These are phyloP conservation scores for Aspergillus egyptiacus DNA, from an alignment of 495 filamentous ascomycete genomes.

Conservation along the genomic window DNA sequence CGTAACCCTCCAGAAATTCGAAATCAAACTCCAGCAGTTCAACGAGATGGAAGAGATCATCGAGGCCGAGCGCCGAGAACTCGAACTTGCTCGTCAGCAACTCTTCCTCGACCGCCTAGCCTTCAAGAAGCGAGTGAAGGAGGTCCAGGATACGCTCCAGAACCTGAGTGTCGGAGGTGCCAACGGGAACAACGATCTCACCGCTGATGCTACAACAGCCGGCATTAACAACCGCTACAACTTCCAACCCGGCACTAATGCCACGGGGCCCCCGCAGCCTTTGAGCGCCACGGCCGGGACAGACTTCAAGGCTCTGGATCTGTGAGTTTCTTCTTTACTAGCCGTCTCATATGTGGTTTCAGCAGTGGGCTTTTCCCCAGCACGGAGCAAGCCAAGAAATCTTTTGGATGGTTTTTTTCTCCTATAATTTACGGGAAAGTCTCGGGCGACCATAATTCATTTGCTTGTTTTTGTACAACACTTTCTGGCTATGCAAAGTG, in stretches of 20 bases:
- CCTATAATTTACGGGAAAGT: conserved; percentile 25
- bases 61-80: conserved; percentile 84
- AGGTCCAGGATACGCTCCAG: conserved; percentile 72
- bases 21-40: conserved; percentile 86
- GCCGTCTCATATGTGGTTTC: background rate
- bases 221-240: conserved; percentile 52
- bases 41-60: conserved; percentile 89
- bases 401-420: conserved; percentile 9
- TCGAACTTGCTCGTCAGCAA: conserved; percentile 85
- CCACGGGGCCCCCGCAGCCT: conserved; percentile 50
- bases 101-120: conserved; percentile 85
- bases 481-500: conserved; percentile 6
- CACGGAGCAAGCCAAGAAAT: conserved; percentile 1
- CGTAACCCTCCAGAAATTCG: conserved; percentile 73
- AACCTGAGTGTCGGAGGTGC: conserved; percentile 52
- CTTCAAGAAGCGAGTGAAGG: conserved; percentile 79
- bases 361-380: no score
- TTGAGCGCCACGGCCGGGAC: conserved; percentile 55
- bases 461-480: conserved; percentile 27
- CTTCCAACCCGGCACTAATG: conserved; percentile 48
- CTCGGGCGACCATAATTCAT: conserved; percentile 25
- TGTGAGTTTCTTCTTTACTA: conserved; percentile 25
- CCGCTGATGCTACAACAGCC: conserved; percentile 40
- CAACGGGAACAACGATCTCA: conserved; percentile 51
- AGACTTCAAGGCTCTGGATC: conserved; percentile 44